Evolutionary conservation across 306 rosid genomes (phyloP).

Genomic region (Comarum palustre): DNA sequence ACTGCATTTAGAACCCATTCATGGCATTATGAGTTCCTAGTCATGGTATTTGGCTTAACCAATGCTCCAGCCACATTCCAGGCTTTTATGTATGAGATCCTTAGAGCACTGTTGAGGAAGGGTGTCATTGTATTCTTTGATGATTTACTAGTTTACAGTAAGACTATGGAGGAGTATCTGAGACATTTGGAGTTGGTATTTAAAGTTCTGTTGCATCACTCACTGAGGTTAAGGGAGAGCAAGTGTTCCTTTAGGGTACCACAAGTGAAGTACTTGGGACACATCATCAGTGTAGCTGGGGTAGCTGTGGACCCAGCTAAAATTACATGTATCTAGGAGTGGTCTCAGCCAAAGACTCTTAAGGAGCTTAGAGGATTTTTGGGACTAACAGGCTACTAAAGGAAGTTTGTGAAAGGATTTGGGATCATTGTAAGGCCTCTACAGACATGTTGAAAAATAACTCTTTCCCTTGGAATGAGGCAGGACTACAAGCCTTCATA

Average conservation of each 20-base stretch:
- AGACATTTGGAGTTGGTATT: not conserved
- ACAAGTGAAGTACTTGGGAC: not conserved
- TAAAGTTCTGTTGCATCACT: not conserved
- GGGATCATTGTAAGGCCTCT: not conserved
- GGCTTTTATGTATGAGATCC: not conserved
- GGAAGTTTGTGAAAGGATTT: not conserved
- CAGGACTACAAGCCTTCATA: not conserved
- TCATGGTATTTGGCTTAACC: too few relatives aligned
- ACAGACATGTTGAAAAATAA: not conserved
- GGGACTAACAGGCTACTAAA: too few relatives aligned
- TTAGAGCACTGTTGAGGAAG: not conserved
- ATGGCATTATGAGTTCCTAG: too few relatives aligned
- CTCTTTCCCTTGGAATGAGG: not conserved
- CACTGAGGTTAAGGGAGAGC: not conserved
- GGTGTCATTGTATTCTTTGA: not conserved
- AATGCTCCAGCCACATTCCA: too few relatives aligned
- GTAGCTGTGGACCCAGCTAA: not conserved
- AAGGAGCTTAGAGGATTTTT: too few relatives aligned
- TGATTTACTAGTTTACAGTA: not conserved
- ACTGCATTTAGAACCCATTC: too few relatives aligned
- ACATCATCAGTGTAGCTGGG: not conserved
- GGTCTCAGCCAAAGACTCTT: too few relatives aligned
- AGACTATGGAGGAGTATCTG: not conserved
- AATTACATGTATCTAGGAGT: too few relatives aligned
- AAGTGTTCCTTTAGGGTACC: not conserved